Percentiles rank a stretch among this genome's conserved stretches.
These are phyloP conservation scores for Gillenia trifoliata DNA, from an alignment of 306 rosid species.

Conservation along the genomic window DNA sequence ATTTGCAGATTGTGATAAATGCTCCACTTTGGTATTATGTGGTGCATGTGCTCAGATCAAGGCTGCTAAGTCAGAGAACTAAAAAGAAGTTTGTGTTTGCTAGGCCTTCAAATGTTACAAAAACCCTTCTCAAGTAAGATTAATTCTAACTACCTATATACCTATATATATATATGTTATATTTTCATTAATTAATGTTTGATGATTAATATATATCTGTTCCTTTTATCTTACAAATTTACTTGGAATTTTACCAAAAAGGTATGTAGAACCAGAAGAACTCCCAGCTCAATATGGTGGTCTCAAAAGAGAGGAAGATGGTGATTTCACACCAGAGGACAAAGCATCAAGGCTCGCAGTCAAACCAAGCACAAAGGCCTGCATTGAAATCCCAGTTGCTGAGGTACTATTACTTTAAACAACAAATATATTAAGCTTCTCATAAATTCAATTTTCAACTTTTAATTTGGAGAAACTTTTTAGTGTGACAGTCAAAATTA, in stretches of 20 bases:
- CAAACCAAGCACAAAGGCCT: conserved; percentile 33
- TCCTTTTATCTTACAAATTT: background rate
- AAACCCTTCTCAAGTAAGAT: conserved; percentile 59
- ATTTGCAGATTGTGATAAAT: conserved; percentile 56
- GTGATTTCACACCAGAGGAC: conserved; percentile 54
- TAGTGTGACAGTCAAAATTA: background rate
- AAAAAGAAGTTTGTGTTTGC: conserved; percentile 55
- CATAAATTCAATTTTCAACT: background rate
- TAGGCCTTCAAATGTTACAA: conserved; percentile 48
- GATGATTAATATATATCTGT: background rate
- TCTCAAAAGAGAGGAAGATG: conserved; percentile 60
- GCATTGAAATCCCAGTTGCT: conserved; percentile 45
- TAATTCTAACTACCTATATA: too few species aligned
- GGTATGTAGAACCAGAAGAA: conserved; percentile 65
- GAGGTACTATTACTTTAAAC: conserved; percentile 37
- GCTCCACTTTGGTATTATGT: conserved; percentile 83
- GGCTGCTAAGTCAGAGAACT: conserved; percentile 43
- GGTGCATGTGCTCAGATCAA: conserved; percentile 44
- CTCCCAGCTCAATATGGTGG: conserved; percentile 81
- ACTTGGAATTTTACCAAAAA: conserved; percentile 10
- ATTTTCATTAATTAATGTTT: background rate
- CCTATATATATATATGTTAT: background rate
- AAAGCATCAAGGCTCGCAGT: conserved; percentile 40
- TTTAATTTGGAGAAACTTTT: background rate
- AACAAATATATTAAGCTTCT: background rate